phyloP scores from a whole-genome alignment of 306 rosid species.

The Casuarina equisetifolia region DNA sequence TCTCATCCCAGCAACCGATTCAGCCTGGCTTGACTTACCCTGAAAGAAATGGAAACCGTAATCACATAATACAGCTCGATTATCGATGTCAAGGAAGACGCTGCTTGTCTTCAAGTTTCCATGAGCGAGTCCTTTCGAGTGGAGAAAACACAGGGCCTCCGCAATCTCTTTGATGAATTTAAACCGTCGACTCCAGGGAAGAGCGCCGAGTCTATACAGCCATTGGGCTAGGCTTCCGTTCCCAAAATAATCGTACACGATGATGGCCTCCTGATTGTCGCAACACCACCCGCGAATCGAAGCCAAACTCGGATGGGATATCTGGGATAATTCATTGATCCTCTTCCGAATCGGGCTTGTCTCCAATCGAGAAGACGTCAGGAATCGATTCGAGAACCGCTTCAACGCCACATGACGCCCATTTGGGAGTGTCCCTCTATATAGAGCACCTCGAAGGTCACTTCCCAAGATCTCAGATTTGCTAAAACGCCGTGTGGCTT shows the following conservation, averaged over 20 bases:
- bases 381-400: not conserved
- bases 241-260: not conserved
- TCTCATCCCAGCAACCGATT: not conserved
- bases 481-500: conserved; percentile 1
- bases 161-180: conserved; percentile 10
- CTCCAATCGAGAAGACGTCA: too few species aligned
- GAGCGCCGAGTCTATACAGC: conserved; percentile 5
- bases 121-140: not conserved
- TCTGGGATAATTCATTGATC: not conserved
- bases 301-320: conserved; percentile 7
- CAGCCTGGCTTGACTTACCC: not conserved
- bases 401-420: conserved; percentile 11
- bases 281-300: conserved; percentile 17
- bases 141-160: conserved; percentile 1
- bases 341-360: not conserved
- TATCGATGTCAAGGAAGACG: not conserved
- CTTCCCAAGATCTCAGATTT: not conserved
- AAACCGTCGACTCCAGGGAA: conserved; percentile 13
- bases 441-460: conserved; percentile 3
- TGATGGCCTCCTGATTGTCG: not conserved
- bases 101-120: conserved; percentile 13
- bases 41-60: not conserved
- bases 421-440: conserved; percentile 1
- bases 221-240: conserved; percentile 8
- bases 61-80: conserved; percentile 11